Evolutionary conservation across 352 stramenopile species (phyloP), one percentile per base, ranked within the genome.

Genomic region (Discostella stelligera): DNA sequence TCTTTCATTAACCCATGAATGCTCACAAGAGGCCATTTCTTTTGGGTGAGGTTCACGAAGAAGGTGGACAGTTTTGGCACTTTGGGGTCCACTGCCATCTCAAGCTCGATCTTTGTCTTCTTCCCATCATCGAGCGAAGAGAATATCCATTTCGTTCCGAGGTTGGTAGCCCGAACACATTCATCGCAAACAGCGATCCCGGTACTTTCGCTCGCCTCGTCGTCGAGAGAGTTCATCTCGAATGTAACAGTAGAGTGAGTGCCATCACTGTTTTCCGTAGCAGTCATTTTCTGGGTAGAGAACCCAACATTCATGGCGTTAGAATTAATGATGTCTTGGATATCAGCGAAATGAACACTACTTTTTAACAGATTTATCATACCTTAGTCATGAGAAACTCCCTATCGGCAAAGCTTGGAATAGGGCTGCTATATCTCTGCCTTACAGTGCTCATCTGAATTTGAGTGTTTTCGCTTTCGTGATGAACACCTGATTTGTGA

Each of bases 401-500:
- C 30, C 71, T 58, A 63, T 71, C 61, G 30, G 53, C 21, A 54
- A 79, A 65, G 32, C 71, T 62, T 50, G 63, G 46, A n/a, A 77
- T 58, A 32, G 70, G 60, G 10, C 56, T 25, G 11, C 50, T 65
- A 46, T 67, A 77, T 39, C 54, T 71, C 53, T 77, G 60, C n/a
- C 71, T 66, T 3, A 79, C 63, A 11, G 59, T 62, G 30, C 32
- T 39, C 10, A 62, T 73, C 60, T 77, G 60, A 20, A 50, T 20
- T 56, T 77, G 61, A 27, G 11, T 59, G 25, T 66, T 58, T 1
- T 46, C 49, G 21, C n/a, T 44, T 10, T 67, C 52, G 16, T 79
- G 71, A 56, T 73, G 61, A 18, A 44, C 61, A 65, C 69, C 69
- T 18, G 71, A 79, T 66, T 79, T 79, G 62, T 79, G 71, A 58